Base-by-base conservation (phyloP, 2,329 filamentous ascomycete genomes). In the Neofusicoccum cordaticola region DNA sequence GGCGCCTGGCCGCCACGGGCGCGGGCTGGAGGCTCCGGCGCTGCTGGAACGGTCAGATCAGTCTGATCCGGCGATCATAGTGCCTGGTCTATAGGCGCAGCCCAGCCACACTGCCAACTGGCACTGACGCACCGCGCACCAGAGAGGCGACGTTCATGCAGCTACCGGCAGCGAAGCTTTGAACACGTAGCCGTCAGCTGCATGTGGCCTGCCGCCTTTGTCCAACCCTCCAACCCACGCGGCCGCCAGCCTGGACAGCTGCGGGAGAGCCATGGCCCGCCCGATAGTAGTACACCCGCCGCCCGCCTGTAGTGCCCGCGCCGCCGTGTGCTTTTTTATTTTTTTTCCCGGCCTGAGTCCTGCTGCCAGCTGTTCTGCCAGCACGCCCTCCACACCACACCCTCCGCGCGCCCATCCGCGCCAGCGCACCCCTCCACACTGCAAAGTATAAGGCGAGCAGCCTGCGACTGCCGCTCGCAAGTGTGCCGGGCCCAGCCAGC, bases 61-160 rank as follows among this genome's bases (percentile, higher is more conserved):
- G 42, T 56, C 22, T 31, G 64, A 50, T 61, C 65, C 58, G 63
- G 19, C 41, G 66, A 65, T 67, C 63, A 67, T 69, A 68, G 69
- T 64, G 61, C 68, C 68, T 63, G 48, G 42, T 47, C 41, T 60
- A 44, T 44, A 19, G 17, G 22, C 12, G 27, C 34, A 52, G 50
- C 50, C 58, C 47, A 62, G 58, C 58, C 58, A 62, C 62, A 57
- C 65, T 76, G 75, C 74, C 75, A 77, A 74, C 73, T 77, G 75
- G 74, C 75, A 71, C 73, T 65, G 66, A 63, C 71, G 71, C 67
- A 39, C 62, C 62, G 50, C 31, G 56, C 41, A 60, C 47, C 56
- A 47, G 41, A 47, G 56, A 34, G 42, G 53, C 56, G 42, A 60
- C 31, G 56, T 62, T 51, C 47, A 44, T 62, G 45, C 35, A 45